These are phyloP conservation scores for Rhizopogon vesiculosus DNA, from an alignment of 768 basidiomycete species.

Conservation along the genomic window DNA sequence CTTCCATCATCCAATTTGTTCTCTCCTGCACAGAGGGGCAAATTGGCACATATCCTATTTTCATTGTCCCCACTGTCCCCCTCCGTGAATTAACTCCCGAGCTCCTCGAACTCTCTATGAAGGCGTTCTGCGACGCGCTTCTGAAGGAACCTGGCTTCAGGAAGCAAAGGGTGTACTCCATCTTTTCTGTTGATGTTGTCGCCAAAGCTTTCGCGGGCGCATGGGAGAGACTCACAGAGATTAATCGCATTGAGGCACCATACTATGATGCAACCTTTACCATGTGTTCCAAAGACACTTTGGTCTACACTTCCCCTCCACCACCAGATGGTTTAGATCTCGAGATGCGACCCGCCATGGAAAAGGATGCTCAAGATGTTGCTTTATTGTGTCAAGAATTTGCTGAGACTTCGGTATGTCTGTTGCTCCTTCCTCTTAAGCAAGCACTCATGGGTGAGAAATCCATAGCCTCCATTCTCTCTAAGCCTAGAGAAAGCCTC, in stretches of 20 bases:
- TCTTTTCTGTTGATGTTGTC: conserved; percentile 53
- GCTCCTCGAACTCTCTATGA: conserved; percentile 30
- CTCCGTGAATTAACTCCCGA: conserved; percentile 40
- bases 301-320: too few relatives aligned
- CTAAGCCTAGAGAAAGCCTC: conserved; percentile 38
- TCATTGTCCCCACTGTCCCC: conserved; percentile 31
- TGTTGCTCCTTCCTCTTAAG: neutral
- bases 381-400: conserved; percentile 52
- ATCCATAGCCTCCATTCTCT: conserved; percentile 48
- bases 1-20: conserved; percentile 40
- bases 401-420: conserved; percentile 52
- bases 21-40: conserved; percentile 54
- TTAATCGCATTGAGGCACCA: conserved; percentile 30
- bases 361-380: conserved; percentile 28
- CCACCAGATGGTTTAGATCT: conserved; percentile 17
- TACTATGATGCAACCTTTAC: conserved; percentile 63
- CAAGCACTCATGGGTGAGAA: neutral
- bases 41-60: conserved; percentile 61
- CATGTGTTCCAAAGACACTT: conserved; percentile 45
- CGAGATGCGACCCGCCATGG: conserved; percentile 28
- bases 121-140: conserved; percentile 33
- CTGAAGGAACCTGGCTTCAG: conserved; percentile 11
- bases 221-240: conserved; percentile 46
- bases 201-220: conserved; percentile 38
- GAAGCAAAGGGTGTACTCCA: conserved; percentile 49